Evolutionary conservation across 192 early-diverging fungal species (phyloP), one percentile per base, ranked within the genome.

Genomic region (Coemansia sp.): DNA sequence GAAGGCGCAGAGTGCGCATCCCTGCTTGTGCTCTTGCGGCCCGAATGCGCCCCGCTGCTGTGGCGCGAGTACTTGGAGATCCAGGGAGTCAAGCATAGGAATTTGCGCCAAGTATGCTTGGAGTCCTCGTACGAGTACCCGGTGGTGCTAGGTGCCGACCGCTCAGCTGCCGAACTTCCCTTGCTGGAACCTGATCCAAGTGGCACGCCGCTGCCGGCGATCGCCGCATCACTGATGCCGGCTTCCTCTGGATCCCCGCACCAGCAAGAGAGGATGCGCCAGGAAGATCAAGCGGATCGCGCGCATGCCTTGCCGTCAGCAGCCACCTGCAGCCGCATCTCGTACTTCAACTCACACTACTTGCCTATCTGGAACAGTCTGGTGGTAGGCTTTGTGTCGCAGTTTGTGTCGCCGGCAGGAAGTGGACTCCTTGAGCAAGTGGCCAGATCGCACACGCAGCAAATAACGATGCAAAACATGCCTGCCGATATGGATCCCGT

Each of bases 371-470:
- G 79, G 79, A 81, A 68, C 65, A 73, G 70, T 34, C 52, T 76
- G 46, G 73, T 81, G 14, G 61, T 81, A 54, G 79, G 79, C 7
- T 81, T 81, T 67, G 73, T 70, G 7, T 81, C 74, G 70, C 79
- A 81, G 71, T 81, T 81, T 70, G 58, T 81, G 35, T 73, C 79
- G 34, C 79, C 79, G 0, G 68, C 77, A 25, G 69, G 71, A 14
- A 80, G 72, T 49, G 77, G 77, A 42, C 57, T 74, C 19, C 59
- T 80, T 3, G 77, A 80, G 23, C 61, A 65, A 43, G 17, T 35
- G 11, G 23, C 9, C 32, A 54, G 9, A 4, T 20, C 22, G 40
- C 58, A 14, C 40, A 19, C 15, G 14, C 52, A 68, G 48, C 38
- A 33, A 8, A 35, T 45, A 2, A 36, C 38, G 11, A 13, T 40